Evolutionary conservation across 1,284 basidiomycete species (phyloP), one percentile per base, ranked within the genome.

Genomic region (Peniophora sp.): DNA sequence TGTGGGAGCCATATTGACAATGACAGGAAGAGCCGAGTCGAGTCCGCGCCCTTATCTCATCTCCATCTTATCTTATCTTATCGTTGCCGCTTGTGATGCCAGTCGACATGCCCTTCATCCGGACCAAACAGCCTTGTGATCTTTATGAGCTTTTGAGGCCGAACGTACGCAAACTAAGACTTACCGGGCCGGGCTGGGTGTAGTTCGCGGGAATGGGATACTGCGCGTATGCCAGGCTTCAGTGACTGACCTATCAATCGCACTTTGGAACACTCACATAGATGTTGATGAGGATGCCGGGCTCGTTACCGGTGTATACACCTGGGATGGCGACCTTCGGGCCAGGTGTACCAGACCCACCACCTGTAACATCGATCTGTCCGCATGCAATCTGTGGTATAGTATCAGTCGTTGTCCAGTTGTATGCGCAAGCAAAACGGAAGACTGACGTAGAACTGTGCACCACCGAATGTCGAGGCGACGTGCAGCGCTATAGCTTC

Each of bases 401-500:
- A 45, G 44, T 8, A n/a, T 41, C 39, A 41, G 39, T 22, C 39
- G 10, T 45, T n/a, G n/a, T n/a, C n/a, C n/a, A n/a, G n/a, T 14
- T 8, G 24, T 20, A 22, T 10, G 12, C 14, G 23, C 9, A 22
- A 22, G 20, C 9, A 22, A 9, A 23, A 22, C 12, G 44, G 16
- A n/a, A 45, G 22, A 59, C 60, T 36, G 36, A 61, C 56, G 55
- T 63, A 65, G 55, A 65, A 64, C 54, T 65, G 63, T 47, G 63
- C 65, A 34, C 64, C 63, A 25, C 61, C 63, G 50, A 52, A 62
- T n/a, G 55, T 58, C 44, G 50, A 52, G 16, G 62, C 63, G 50
- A 57, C 56, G 57, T 75, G 72, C 47, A 74, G 58, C 41, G 74
- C 74, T 51, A 76, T 73, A 20, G 72, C 64, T 56, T 78, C 75